Percentiles rank a stretch among this genome's conserved stretches.
phyloP scores from a whole-genome alignment of 73 alveolate genomes.

The Symbiodinium pilosum region DNA sequence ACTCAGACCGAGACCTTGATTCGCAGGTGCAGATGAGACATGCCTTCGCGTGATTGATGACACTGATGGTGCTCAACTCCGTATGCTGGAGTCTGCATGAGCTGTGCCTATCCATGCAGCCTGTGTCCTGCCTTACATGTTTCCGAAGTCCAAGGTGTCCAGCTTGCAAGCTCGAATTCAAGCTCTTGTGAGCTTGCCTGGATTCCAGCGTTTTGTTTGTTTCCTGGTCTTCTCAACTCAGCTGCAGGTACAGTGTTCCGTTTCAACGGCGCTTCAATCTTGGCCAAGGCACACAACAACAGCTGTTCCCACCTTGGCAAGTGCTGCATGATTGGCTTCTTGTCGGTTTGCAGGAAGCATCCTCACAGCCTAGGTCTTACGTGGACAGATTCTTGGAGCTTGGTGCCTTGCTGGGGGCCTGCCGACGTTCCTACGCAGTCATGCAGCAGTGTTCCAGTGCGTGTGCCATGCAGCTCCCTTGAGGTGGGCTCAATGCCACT shows the following conservation, averaged over 20 bases:
- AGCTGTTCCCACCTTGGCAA: constrained; percentile 10
- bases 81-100: background rate
- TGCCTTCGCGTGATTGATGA: background rate
- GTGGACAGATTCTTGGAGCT: background rate
- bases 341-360: background rate
- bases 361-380: background rate
- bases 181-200: background rate
- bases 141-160: background rate
- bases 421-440: background rate
- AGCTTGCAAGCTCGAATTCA: constrained; percentile 21
- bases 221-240: background rate
- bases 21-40: background rate
- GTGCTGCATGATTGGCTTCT: background rate
- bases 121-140: too few relatives aligned
- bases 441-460: background rate
- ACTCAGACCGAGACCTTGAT: background rate
- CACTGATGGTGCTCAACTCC: background rate
- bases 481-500: background rate
- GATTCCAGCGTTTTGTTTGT: too few relatives aligned
- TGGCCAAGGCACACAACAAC: constrained; percentile 31
- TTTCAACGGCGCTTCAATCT: constrained; percentile 64
- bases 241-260: constrained; percentile 80
- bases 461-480: background rate
- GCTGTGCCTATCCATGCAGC: too few relatives aligned
- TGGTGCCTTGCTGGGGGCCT: background rate